Evolutionary conservation across 2,329 filamentous ascomycete species (phyloP), one percentile per base, ranked within the genome.

Genomic region (Stagonosporopsis rhizophila): DNA sequence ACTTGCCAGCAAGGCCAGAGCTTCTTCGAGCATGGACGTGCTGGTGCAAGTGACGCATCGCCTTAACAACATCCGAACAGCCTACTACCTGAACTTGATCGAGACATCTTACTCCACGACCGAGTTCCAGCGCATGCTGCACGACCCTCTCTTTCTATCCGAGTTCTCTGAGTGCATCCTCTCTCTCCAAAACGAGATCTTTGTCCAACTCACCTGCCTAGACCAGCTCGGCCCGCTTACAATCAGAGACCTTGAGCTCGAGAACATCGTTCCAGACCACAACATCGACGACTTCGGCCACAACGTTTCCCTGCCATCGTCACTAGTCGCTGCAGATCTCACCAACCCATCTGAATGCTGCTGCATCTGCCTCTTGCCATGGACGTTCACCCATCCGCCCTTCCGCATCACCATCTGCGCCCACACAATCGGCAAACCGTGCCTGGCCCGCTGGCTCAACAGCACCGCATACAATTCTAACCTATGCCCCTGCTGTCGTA

Each of bases 401-500:
- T 62, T 62, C 51, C 22, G 34, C 15, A 56, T 60, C 23, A 37
- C 37, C 4, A 17, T 9, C n/a, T 65, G 62, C 44, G 37, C 23
- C 1, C 62, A 65, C 49, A 50, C 39, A 9, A 22, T 61, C 32
- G 60, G 62, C 8, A 58, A 54, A 44, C 19, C 38, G 6, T 65
- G 62, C 22, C 39, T 65, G 9, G 17, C 49, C 1, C 44, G 12
- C 0, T 62, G 60, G 62, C 39, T 62, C 5, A 65, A 65, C 32
- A 44, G 57, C n/a, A 58, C 53, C 20, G 17, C 50, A 0, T 20
- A 22, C 8, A 62, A 59, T 23, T 53, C 58, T 5, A 65, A 59
- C 23, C 30, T 46, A 2, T 65, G 62, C 19, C 62, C 62, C 0
- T 46, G 56, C 27, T 65, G 62, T 42, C 62, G 60, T 3, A 27